Evolutionary conservation across 495 filamentous ascomycete genomes (phyloP), one percentile per base, ranked within the genome.

Genomic region (Penicillium canescens): DNA sequence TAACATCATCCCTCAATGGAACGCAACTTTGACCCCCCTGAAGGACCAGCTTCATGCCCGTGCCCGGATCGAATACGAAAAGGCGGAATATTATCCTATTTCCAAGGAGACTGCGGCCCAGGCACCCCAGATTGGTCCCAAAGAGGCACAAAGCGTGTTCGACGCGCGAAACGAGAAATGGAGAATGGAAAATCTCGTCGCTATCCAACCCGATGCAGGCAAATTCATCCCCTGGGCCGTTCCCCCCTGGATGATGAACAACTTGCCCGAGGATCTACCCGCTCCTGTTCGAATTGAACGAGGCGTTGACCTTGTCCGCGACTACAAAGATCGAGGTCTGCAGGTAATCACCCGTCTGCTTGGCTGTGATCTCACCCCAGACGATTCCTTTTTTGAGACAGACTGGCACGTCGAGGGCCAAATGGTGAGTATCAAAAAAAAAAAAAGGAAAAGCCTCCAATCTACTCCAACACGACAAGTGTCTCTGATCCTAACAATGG

Each of bases 381-480:
- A 72, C 6, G 58, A 69, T 3, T 69, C 70, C 0, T 36, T 18
- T 6, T 72, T 66, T 48, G 39, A 64, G 41, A 57, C 69, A 18
- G 69, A 72, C 9, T 81, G 65, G 64, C 67, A 67, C 60, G 59
- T 81, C 14, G 68, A 75, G 46, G 67, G 71, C 2, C 66, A 71
- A 42, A 66, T 69, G 60, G 71, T 71, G 44, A 59, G 56, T 47
- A 21, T 11, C n/a, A 13, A 8, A n/a, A 16, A 2, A 24, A 26
- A 13, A 8, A n/a, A 16, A 2, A 24, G 35, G 2, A 18, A 18
- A 18, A 18, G 13, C 12, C 24, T 16, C 7, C 16, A 23, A 12
- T 28, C 11, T 16, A 5, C 3, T 5, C 11, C 35, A 23, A 16
- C 3, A 11, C 7, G 0, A 12, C 11, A 5, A 14, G n/a, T 16